Base-by-base conservation (phyloP, 2,329 filamentous ascomycete species). In the Diplodia mutila region DNA sequence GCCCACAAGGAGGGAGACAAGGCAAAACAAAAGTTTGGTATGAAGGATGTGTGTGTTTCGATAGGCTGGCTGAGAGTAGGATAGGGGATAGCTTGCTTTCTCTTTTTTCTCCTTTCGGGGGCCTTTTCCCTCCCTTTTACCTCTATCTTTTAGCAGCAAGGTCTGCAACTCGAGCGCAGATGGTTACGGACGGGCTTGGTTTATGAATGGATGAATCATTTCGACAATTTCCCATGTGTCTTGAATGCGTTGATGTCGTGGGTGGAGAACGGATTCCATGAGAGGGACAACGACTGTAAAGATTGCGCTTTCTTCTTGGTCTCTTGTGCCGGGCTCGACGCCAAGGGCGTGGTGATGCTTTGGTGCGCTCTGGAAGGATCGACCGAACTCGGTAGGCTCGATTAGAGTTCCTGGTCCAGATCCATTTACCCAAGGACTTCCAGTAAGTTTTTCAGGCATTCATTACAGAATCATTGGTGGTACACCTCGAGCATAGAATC, bases 171-270 rank as follows among this genome's bases (percentile, higher is more conserved):
- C 23, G 25, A 25, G 23, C 25, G 49, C 14, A 29, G 49, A 29
- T 21, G 42, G 42, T 9, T 21, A 46, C 14, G 42, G n/a, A 46
- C 8, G 42, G n/a, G 42, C 42, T 18, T 54, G 52, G 29, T 32
- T 59, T 59, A 59, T 59, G 55, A 59, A 59, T 59, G 46, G 55
- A 59, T 59, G 55, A 59, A 57, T 14, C 34, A 57, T 57, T 57
- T 57, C 34, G 34, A 57, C 34, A 23, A 57, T 32, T 32, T 53
- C n/a, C 21, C 21, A 7, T 21, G 42, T 3, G 18, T 46, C 7
- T 37, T 14, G 34, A 14, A 37, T 37, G 11, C 34, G 11, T 9
- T 32, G 29, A 32, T 32, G 29, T 32, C 6, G 7, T 32, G 29
- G 29, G 9, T 32, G 29, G 6, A 8, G 9, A 7, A 7, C 9